Percentiles rank a stretch among this genome's conserved stretches.
phyloP scores from a whole-genome alignment of 140 eudicot species.

The Senecio squalidus region DNA sequence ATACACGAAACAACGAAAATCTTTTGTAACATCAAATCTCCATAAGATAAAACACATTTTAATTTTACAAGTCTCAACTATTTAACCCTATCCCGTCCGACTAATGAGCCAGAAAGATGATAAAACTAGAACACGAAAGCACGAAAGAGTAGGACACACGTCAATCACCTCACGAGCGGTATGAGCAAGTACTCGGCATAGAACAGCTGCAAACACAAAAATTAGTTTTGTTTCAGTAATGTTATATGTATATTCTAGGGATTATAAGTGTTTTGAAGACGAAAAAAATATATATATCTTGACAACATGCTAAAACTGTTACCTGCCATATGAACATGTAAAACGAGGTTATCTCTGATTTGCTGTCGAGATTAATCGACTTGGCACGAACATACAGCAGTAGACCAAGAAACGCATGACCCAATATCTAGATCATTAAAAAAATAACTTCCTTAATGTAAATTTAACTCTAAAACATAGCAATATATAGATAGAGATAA shows the following conservation, averaged over 20 bases:
- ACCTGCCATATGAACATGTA: conserved; percentile 99
- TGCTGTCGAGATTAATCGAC: conserved; percentile 73
- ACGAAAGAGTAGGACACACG: neutral
- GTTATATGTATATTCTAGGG: too few species aligned
- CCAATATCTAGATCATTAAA: conserved; percentile 48
- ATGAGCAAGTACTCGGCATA: conserved; percentile 94
- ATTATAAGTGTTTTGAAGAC: conserved; percentile 1
- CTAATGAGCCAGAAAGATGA: neutral
- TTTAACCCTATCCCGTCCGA: conserved; percentile 16
- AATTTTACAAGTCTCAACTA: conserved; percentile 16
- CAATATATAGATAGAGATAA: too few species aligned
- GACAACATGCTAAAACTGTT: conserved; percentile 13
- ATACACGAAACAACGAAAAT: neutral
- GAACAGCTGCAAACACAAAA: conserved; percentile 59
- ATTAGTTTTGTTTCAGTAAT: neutral
- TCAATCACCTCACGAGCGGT: conserved; percentile 74
- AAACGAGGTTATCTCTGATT: conserved; percentile 80
- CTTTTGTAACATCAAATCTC: conserved; percentile 2
- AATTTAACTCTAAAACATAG: too few species aligned
- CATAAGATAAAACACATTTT: neutral
- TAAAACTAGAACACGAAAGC: conserved; percentile 18
- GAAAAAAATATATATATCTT: neutral
- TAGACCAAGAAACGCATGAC: conserved; percentile 60
- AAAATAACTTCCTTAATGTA: conserved; percentile 1
- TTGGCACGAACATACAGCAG: conserved; percentile 82